Evolutionary conservation across 2,329 filamentous ascomycete genomes (phyloP), one percentile per base, ranked within the genome.

Genomic region (Diaporthe aspalathi): DNA sequence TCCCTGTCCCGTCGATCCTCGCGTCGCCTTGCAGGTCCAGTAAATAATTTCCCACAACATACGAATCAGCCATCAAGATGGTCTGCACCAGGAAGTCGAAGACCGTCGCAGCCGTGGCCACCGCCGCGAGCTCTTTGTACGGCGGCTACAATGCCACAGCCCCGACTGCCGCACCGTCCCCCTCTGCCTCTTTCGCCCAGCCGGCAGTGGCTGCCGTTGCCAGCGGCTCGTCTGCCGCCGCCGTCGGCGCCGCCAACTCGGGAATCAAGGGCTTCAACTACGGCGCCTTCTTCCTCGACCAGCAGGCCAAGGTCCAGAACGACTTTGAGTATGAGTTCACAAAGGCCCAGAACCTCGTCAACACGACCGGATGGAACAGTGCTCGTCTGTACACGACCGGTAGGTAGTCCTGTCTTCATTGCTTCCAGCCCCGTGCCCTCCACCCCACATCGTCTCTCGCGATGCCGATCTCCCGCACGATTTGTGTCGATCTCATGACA

Each of bases 251-350:
- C 4, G 70, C 54, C 50, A 70, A 68, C 75, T 81, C 82, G 66
- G 81, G 81, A 29, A 79, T 79, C 79, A 85, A 89, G 74, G 93
- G 93, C 75, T 94, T 94, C 88, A 94, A 94, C 86, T 94, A 93
- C 75, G 92, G 90, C 74, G 85, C 87, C 71, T 86, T 86, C 73
- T 90, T 90, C 78, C 87, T 85, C 56, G 87, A 90, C 76, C 87
- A 90, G 73, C 81, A 85, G 38, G 81, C 86, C 77, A 92, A 93
- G 83, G 76, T 77, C 65, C 87, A 92, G 77, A 76, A 84, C 17
- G 91, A 93, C 79, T 95, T 92, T 80, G 88, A 92, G 83, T 83
- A 87, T 77, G 89, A 93, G 81, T 94, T 94, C 86, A 88, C 86
- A 74, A 83, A 86, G 5, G 92, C 92, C 29, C 86, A 90, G 75